These are phyloP conservation scores for Fonsecaea multimorphosa DNA, from an alignment of 2,329 filamentous ascomycete species.

Conservation along the genomic window DNA sequence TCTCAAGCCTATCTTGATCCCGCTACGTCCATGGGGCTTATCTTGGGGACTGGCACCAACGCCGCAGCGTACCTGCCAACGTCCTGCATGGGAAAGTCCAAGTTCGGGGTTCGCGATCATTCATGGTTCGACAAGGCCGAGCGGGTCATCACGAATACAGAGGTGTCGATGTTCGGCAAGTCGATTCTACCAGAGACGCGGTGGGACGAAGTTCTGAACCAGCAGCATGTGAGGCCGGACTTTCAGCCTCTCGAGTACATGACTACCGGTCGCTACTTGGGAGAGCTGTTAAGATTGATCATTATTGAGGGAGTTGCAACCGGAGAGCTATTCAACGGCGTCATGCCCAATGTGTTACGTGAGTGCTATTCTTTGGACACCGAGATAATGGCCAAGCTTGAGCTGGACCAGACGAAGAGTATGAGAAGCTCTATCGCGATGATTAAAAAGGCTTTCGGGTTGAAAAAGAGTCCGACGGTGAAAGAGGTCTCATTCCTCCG, in stretches of 20 bases:
- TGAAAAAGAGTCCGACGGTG: constrained; percentile 52
- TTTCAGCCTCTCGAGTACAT: constrained; percentile 71
- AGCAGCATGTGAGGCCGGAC: constrained; percentile 62
- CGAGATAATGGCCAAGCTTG: constrained; percentile 63
- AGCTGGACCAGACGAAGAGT: constrained; percentile 52
- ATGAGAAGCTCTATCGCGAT: constrained; percentile 50
- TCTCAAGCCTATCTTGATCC: constrained; percentile 67
- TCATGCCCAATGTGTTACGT: constrained; percentile 61
- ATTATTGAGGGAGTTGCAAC: constrained; percentile 64
- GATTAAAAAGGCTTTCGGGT: constrained; percentile 60
- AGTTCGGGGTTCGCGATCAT: constrained; percentile 62
- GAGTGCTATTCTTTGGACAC: constrained; percentile 66
- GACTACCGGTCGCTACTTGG: constrained; percentile 67
- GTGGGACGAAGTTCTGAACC: constrained; percentile 67
- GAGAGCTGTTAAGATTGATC: constrained; percentile 67
- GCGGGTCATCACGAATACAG: constrained; percentile 69
- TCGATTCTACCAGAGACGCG: constrained; percentile 63
- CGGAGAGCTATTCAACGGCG: constrained; percentile 62
- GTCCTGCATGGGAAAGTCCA: constrained; percentile 58
- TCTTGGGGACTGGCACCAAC: constrained; percentile 70
- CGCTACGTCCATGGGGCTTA: constrained; percentile 66
- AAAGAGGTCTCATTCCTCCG: constrained; percentile 63
- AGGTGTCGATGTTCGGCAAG: constrained; percentile 69
- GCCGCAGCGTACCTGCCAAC: constrained; percentile 67
- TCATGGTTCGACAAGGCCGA: constrained; percentile 63